Evolutionary conservation across 768 basidiomycete species (phyloP), one percentile per base, ranked within the genome.

Genomic region (Pholiota microspora): DNA sequence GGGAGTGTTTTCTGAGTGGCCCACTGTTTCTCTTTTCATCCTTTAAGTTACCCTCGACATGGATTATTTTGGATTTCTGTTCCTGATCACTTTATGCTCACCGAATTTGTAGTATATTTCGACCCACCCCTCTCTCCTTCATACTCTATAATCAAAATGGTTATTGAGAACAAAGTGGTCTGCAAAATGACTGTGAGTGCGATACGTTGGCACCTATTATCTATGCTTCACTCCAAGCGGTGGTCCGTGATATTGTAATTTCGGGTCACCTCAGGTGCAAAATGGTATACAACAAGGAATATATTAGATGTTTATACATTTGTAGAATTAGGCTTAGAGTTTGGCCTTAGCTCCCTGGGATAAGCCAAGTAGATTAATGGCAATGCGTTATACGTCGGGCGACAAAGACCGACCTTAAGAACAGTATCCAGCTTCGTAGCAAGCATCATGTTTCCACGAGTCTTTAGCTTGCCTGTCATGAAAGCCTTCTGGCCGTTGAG

Each of bases 401-500:
- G 35, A 45, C 16, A 44, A 16, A 31, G 40, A 61, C 77, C 50
- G 52, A 91, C 92, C 81, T 89, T 90, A 47, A 98, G 79, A 12
- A 98, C 81, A 8, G 74, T 77, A 60, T 89, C 88, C 31, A 97
- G 88, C 71, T 96, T 98, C 23, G 92, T 95, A 1, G 90, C 92
- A 57, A 95, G 81, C 92, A 95, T 94, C 71, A 94, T 85, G 73
- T 94, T 94, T 52, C 92, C 93, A 68, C 82, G 88, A 13, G 90
- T 88, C 82, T 95, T 96, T 47, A 97, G 82, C 66, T 91, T 90
- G 25, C 94, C 94, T 6, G 89, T 91, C 90, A 98, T 92, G 76
- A 94, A 97, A 18, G 94, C 94, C 67, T 94, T 94, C 72, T 97
- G 94, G 16, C 92, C 94, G 62, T 90, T 92, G 42, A 89, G 75